These are phyloP conservation scores for Manihot esculenta DNA, from an alignment of 441 rosid genomes.

Conservation along the genomic window DNA sequence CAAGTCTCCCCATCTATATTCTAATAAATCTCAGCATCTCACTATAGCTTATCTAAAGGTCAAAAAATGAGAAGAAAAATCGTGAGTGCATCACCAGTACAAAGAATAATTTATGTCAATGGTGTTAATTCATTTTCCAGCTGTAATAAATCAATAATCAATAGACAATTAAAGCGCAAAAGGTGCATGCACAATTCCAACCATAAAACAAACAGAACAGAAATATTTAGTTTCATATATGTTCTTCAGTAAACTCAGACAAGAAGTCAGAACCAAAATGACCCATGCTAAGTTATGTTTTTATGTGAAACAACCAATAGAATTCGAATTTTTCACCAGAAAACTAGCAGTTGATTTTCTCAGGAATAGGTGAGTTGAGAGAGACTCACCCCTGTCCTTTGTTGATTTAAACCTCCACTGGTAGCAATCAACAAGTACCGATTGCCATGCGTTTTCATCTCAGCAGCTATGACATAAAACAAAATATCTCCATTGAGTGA, in stretches of 20 bases:
- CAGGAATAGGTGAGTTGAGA: background rate
- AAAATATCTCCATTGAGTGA: slow-evolving; percentile 16
- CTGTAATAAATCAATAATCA: background rate
- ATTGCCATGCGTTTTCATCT: slow-evolving; percentile 39
- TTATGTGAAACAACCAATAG: background rate
- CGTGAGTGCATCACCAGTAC: background rate
- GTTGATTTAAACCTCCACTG: slow-evolving; percentile 90
- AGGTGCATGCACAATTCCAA: background rate
- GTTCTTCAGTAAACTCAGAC: background rate
- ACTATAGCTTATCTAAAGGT: background rate
- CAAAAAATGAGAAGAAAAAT: background rate
- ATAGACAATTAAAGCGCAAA: too few relatives aligned
- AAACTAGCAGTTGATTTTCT: background rate
- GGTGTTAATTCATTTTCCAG: background rate
- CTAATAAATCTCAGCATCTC: background rate
- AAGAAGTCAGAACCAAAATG: background rate
- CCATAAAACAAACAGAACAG: background rate
- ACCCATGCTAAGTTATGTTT: background rate
- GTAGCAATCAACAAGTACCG: slow-evolving; percentile 72
- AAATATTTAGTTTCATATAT: background rate
- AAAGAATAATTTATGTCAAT: background rate
- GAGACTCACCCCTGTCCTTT: slow-evolving; percentile 70
- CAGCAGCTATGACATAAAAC: slow-evolving; percentile 46
- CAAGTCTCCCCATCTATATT: too few relatives aligned
- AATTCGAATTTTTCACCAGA: background rate